Evolutionary conservation across 176 grass and related monocot species (phyloP).

Genomic region (Coix lacrymajobi): DNA sequence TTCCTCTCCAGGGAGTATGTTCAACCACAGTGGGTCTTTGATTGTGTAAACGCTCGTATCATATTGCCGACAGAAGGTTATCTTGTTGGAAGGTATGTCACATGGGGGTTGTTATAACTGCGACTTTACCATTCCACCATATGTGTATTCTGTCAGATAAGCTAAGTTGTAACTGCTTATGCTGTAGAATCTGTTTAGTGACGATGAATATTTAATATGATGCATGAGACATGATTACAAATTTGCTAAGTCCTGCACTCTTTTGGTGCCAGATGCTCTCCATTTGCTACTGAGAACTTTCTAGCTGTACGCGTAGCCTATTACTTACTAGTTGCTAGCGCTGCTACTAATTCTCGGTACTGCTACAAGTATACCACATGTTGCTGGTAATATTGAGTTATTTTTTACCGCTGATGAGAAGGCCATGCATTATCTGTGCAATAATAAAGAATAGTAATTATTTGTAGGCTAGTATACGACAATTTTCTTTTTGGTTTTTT

Average conservation of each 20-base stretch:
- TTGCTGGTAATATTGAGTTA: not conserved
- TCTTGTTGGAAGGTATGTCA: constrained; percentile 81
- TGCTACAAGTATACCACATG: not conserved
- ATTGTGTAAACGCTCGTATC: constrained; percentile 77
- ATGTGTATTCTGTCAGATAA: not conserved
- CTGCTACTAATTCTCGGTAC: not conserved
- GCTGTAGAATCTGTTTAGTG: not conserved
- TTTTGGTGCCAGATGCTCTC: not conserved
- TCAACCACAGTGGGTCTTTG: constrained; percentile 94
- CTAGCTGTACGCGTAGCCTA: not conserved
- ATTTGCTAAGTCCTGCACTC: not conserved
- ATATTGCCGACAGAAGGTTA: constrained; percentile 74
- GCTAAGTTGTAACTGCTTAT: not conserved
- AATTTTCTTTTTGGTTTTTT: not conserved
- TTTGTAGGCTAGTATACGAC: not conserved
- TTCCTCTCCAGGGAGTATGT: constrained; percentile 93
- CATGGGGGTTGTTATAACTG: not conserved
- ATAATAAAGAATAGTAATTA: not conserved
- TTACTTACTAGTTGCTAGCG: not conserved
- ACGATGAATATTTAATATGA: not conserved
- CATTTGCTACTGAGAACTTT: not conserved
- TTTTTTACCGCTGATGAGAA: not conserved
- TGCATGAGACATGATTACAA: not conserved
- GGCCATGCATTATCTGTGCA: not conserved
- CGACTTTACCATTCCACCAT: not conserved